Percentiles rank a stretch among this genome's conserved stretches.
These are phyloP conservation scores for Gaeumannomyces tritici DNA, from an alignment of 2,329 filamentous ascomycete genomes.

Conservation along the genomic window DNA sequence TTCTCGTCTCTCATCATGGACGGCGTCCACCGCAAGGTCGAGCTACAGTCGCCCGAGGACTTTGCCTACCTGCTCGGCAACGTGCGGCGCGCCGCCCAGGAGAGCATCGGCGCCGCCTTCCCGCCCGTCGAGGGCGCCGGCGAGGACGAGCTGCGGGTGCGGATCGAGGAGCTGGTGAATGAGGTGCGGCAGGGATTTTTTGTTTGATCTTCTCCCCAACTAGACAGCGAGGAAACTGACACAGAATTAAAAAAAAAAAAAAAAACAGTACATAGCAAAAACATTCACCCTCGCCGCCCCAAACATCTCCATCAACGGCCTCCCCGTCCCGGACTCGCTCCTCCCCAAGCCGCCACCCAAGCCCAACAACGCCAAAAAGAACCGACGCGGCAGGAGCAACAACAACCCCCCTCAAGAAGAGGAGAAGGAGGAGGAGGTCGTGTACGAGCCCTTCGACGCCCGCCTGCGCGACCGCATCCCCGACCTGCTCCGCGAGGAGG, in stretches of 20 bases:
- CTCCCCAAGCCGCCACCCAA: conserved; percentile 15
- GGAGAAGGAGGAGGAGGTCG: conserved; percentile 19
- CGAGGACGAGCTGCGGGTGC: conserved; percentile 43
- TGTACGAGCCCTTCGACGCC: conserved; percentile 51
- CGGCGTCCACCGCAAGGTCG: conserved; percentile 60
- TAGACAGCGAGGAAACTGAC: no score
- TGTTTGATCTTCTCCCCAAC: no score
- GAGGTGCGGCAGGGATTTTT: conserved; percentile 30
- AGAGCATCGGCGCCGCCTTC: conserved; percentile 58
- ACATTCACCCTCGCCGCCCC: conserved; percentile 49
- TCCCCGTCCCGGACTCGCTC: conserved; percentile 32
- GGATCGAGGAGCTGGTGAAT: conserved; percentile 50
- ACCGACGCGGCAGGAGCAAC: background rate
- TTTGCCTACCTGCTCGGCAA: conserved; percentile 61
- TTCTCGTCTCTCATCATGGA: conserved; percentile 15
- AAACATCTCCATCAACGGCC: conserved; percentile 55
- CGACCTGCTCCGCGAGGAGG: conserved; percentile 51
- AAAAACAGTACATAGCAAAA: conserved; percentile 46
- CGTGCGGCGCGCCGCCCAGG: conserved; percentile 56
- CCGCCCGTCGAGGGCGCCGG: conserved; percentile 47
- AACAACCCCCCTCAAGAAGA: background rate
- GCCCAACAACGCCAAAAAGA: background rate
- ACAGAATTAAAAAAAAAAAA: background rate
- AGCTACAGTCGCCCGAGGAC: conserved; percentile 69
- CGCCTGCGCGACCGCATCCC: conserved; percentile 50